phyloP scores from a whole-genome alignment of 768 basidiomycete genomes.

The Cyclocybe aegerita region DNA sequence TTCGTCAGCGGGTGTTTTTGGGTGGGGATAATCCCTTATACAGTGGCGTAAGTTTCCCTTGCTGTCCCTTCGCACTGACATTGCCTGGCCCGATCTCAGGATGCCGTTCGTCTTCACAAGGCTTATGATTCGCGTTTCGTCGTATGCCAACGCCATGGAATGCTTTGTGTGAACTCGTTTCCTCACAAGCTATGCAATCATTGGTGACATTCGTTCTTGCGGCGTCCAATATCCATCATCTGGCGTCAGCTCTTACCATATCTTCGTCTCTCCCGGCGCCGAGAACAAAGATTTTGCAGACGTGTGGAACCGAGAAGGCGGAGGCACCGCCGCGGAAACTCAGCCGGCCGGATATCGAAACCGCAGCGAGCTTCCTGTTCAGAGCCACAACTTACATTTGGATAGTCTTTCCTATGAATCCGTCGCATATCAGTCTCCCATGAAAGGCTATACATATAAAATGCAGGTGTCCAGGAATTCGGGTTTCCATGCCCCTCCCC shows the following conservation, averaged over 20 bases:
- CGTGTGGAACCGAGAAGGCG: constrained; percentile 28
- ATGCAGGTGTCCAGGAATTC: constrained; percentile 12
- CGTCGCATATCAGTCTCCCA: constrained; percentile 13
- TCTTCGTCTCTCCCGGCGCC: constrained; percentile 9
- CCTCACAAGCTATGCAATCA: no score
- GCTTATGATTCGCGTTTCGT: no score
- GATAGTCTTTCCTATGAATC: constrained; percentile 21
- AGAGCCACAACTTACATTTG: constrained; percentile 19
- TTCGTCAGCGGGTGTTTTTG: no score
- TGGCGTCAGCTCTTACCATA: constrained; percentile 15
- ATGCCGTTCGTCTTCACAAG: no score
- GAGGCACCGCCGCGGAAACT: constrained; percentile 19
- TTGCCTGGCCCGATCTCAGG: no score
- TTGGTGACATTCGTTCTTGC: no score
- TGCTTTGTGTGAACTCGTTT: no score
- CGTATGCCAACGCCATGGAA: no score
- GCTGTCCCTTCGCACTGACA: no score
- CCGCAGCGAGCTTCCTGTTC: constrained; percentile 23
- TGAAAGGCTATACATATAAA: constrained; percentile 26
- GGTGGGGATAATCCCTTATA: no score
- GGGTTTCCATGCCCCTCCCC: constrained; percentile 23
- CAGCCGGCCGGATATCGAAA: constrained; percentile 18
- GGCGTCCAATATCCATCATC: no score
- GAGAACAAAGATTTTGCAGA: constrained; percentile 9
- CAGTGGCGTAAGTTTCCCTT: no score